Conservation (phyloP, 352 stramenopile species). For the Elongisporangium undulatum region DNA sequence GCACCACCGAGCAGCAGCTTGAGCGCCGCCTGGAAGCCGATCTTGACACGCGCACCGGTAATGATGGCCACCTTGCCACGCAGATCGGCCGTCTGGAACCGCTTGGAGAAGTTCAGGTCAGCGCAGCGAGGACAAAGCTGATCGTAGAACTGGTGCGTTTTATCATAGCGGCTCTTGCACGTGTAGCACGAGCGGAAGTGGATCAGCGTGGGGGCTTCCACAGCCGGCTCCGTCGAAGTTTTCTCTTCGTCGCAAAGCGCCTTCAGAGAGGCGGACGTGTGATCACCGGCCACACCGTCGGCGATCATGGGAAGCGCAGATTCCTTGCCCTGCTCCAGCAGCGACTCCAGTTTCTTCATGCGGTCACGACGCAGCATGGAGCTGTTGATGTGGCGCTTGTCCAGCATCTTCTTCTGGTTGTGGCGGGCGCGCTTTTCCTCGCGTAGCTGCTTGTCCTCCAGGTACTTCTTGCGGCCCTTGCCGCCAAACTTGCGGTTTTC, state of each 20-base stretch:
- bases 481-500: constrained; percentile 84
- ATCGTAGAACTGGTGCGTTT: constrained; percentile 96
- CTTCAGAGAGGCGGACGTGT: constrained; percentile 42
- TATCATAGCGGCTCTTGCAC: constrained; percentile 93
- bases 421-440: constrained; percentile 81
- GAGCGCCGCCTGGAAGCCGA: constrained; percentile 93
- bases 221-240: constrained; percentile 45
- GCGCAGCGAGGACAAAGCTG: constrained; percentile 94
- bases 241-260: constrained; percentile 55
- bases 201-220: constrained; percentile 53
- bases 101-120: constrained; percentile 93
- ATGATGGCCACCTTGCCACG: constrained; percentile 90
- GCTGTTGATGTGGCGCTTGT: constrained; percentile 93
- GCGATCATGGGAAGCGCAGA: constrained; percentile 85
- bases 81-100: constrained; percentile 89
- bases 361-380: constrained; percentile 88
- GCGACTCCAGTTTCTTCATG: constrained; percentile 88
- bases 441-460: constrained; percentile 83
- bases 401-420: constrained; percentile 86
- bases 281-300: constrained; percentile 83
- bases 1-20: constrained; percentile 92
- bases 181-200: constrained; percentile 94
- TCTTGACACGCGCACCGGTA: constrained; percentile 96
- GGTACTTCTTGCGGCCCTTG: constrained; percentile 81
- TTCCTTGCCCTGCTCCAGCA: constrained; percentile 84